These are phyloP conservation scores for Trifolium fragiferum DNA, from an alignment of 306 rosid species.

Conservation along the genomic window DNA sequence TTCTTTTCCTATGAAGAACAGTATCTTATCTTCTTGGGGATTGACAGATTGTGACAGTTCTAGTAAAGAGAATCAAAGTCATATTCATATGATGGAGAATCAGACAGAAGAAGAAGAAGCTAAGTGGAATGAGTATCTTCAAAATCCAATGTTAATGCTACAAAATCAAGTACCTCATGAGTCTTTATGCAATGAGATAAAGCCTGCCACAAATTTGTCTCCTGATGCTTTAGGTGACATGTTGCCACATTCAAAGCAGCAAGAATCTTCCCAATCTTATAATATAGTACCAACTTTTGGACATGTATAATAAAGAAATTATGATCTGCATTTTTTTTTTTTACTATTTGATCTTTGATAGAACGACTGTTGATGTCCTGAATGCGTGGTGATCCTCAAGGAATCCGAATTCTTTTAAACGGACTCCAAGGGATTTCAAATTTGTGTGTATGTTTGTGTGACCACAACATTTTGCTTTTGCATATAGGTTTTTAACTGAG, in stretches of 20 bases:
- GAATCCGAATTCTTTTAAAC: neutral
- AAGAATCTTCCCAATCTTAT: constrained; percentile 43
- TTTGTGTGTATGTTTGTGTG: constrained; percentile 42
- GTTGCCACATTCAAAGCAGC: constrained; percentile 49
- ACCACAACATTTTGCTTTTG: constrained; percentile 46
- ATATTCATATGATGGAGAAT: constrained; percentile 22
- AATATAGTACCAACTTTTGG: constrained; percentile 52
- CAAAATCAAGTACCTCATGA: constrained; percentile 42
- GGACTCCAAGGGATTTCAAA: constrained; percentile 13
- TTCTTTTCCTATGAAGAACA: constrained; percentile 45
- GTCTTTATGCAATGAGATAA: constrained; percentile 46
- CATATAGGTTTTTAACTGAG: constrained; percentile 44
- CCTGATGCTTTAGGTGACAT: constrained; percentile 48
- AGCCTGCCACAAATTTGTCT: constrained; percentile 45
- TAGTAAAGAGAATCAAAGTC: constrained; percentile 30
- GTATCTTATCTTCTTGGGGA: constrained; percentile 52
- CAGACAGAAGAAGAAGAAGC: constrained; percentile 54
- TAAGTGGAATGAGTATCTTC: constrained; percentile 61
- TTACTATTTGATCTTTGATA: too few species aligned
- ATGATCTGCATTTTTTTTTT: too few species aligned
- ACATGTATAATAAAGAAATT: constrained; percentile 43
- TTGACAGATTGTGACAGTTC: constrained; percentile 41
- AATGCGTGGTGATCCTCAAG: too few species aligned
- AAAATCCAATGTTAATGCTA: constrained; percentile 53
- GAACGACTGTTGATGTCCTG: too few species aligned